Conservation (phyloP, 2,329 filamentous ascomycete species). For the Pseudogymnoascus sp. region DNA sequence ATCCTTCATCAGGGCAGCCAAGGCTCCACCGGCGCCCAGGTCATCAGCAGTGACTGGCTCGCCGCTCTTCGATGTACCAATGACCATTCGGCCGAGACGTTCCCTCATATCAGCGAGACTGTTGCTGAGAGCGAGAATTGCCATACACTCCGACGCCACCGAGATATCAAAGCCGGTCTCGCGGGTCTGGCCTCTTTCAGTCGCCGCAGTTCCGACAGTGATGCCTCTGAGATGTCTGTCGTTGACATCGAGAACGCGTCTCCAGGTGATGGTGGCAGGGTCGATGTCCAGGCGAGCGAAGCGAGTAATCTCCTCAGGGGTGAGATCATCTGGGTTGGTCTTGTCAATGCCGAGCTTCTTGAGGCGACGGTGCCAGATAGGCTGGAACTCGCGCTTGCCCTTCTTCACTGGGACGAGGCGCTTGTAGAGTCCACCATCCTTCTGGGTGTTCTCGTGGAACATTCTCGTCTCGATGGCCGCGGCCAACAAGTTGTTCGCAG, state of each 20-base stretch:
- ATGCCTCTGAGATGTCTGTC: conserved; percentile 87
- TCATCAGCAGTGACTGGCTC: conserved; percentile 96
- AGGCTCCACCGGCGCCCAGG: conserved; percentile 81
- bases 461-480: conserved; percentile 96
- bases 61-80: conserved; percentile 75
- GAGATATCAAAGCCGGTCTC: conserved; percentile 97
- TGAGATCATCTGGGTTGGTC: conserved; percentile 85
- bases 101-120: conserved; percentile 83
- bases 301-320: conserved; percentile 74
- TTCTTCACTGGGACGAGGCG: conserved; percentile 85
- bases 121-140: conserved; percentile 88
- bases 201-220: conserved; percentile 78
- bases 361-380: conserved; percentile 84
- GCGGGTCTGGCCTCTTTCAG: conserved; percentile 81
- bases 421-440: conserved; percentile 78
- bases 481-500: conserved; percentile 92
- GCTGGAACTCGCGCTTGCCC: conserved; percentile 76
- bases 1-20: conserved; percentile 94
- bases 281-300: conserved; percentile 97
- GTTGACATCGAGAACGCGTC: conserved; percentile 92
- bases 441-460: conserved; percentile 95
- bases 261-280: conserved; percentile 94
- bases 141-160: conserved; percentile 97
- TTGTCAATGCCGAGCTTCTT: conserved; percentile 96
- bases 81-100: conserved; percentile 88